These are phyloP conservation scores for Myxozyma lipomycoides DNA, from an alignment of 805 yeast species.

Conservation along the genomic window DNA sequence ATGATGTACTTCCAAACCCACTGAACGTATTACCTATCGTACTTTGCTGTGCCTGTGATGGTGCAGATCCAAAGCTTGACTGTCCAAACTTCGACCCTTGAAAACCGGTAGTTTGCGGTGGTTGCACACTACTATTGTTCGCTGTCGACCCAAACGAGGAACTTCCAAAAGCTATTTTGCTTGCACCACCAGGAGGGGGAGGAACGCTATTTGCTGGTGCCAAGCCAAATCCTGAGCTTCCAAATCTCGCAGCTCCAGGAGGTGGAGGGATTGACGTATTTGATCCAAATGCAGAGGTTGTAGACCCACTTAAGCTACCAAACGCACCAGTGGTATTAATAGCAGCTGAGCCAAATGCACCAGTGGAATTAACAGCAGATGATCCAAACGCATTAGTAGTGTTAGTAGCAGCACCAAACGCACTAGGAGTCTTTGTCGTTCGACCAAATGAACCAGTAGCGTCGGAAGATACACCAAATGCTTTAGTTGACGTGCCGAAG, in stretches of 20 bases:
- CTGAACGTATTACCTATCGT: no score
- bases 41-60: constrained; percentile 3
- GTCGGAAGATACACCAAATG: no score
- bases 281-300: constrained; percentile 10
- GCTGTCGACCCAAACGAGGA: constrained; percentile 6
- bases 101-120: no score
- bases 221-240: constrained; percentile 11
- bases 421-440: constrained; percentile 6
- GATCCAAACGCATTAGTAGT: not conserved
- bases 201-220: not conserved
- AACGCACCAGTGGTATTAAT: not conserved
- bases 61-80: constrained; percentile 8
- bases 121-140: no score
- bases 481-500: no score
- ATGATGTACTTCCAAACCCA: not conserved
- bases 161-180: constrained; percentile 2
- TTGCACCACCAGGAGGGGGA: not conserved
- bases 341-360: not conserved
- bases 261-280: no score
- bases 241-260: no score
- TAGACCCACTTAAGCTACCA: not conserved
- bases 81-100: constrained; percentile 10
- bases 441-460: constrained; percentile 8
- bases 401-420: constrained; percentile 6
- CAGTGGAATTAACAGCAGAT: constrained; percentile 6